Conservation (phyloP, 192 early-diverging fungal species). For the Gonapodya prolifera region DNA sequence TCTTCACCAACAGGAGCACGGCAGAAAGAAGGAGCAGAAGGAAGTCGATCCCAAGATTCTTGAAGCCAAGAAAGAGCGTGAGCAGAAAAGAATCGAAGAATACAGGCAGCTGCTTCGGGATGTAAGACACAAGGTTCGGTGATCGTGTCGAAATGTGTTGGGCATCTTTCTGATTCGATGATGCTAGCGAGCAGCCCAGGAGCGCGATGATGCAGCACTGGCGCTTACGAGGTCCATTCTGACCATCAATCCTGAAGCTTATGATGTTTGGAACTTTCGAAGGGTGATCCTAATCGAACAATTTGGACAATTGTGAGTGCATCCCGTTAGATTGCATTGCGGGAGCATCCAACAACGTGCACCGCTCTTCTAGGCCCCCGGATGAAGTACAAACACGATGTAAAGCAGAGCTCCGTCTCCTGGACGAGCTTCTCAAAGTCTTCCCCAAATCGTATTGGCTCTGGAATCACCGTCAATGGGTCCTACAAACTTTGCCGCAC, state of each 20-base stretch:
- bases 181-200: conserved; percentile 2
- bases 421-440: conserved; percentile 52
- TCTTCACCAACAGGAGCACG: conserved; percentile 11
- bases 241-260: conserved; percentile 76
- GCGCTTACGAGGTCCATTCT: conserved; percentile 56
- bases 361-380: conserved; percentile 8
- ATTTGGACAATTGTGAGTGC: conserved; percentile 12
- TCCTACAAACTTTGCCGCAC: conserved; percentile 55
- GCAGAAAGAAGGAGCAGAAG: conserved; percentile 16
- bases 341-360: neutral
- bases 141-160: neutral
- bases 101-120: conserved; percentile 11
- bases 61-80: conserved; percentile 15
- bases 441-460: conserved; percentile 97
- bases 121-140: conserved; percentile 13
- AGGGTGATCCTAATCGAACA: conserved; percentile 48
- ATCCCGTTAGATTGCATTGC: neutral
- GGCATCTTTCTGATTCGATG: neutral
- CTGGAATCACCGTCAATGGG: conserved; percentile 94
- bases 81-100: conserved; percentile 15
- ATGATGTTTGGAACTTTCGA: conserved; percentile 91
- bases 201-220: conserved; percentile 34
- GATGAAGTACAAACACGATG: conserved; percentile 28
- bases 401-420: conserved; percentile 58
- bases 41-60: conserved; percentile 11